phyloP scores from a whole-genome alignment of 2,329 filamentous ascomycete genomes.

The Parastagonospora avenae region DNA sequence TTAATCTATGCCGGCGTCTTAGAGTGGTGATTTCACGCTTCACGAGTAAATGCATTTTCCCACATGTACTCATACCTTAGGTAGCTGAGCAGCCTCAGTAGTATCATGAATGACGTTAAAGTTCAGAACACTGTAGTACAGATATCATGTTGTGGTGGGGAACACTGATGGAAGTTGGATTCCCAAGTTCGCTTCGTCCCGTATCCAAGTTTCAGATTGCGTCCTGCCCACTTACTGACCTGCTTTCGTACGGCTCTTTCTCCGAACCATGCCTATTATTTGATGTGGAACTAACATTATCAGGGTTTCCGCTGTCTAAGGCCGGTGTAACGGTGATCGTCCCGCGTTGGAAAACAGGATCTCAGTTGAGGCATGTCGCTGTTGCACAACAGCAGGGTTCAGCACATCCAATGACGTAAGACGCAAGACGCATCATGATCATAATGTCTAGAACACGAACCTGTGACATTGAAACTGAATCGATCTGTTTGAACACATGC shows the following conservation, averaged over 20 bases:
- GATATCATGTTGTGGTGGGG: neutral
- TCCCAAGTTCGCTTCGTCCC: neutral
- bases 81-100: slow-evolving; percentile 33
- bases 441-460: slow-evolving; percentile 13
- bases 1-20: slow-evolving; percentile 40
- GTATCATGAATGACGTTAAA: slow-evolving; percentile 42
- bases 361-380: slow-evolving; percentile 9
- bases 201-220: neutral
- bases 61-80: slow-evolving; percentile 35
- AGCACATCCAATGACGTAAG: slow-evolving; percentile 23
- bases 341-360: slow-evolving; percentile 26
- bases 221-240: too few species aligned
- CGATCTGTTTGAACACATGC: neutral
- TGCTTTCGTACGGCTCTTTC: neutral
- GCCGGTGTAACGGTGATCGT: slow-evolving; percentile 17
- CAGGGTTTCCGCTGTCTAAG: slow-evolving; percentile 10
- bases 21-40: slow-evolving; percentile 40
- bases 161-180: neutral
- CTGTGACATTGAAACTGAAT: neutral
- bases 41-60: slow-evolving; percentile 44
- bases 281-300: neutral
- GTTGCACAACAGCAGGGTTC: slow-evolving; percentile 19
- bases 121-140: slow-evolving; percentile 21
- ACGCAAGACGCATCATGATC: slow-evolving; percentile 15
- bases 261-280: neutral